These are phyloP conservation scores for Baorangia bicolor DNA, from an alignment of 768 basidiomycete species.

Conservation along the genomic window DNA sequence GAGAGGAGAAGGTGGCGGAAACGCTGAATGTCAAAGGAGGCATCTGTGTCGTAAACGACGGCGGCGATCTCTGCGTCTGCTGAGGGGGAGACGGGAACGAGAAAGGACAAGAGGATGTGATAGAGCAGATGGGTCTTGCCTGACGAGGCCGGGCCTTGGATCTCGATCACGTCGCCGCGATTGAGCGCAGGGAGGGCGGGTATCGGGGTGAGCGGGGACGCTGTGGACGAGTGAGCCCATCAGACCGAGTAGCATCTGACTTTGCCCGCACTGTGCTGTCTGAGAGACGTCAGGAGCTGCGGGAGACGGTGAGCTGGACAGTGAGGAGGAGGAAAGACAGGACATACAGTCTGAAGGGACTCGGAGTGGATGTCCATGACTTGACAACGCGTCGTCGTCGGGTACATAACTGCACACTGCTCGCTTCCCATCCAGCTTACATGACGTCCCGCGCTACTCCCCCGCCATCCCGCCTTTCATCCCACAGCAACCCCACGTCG, in stretches of 20 bases:
- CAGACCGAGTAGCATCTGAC: background rate
- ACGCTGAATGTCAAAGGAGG: conserved; percentile 56
- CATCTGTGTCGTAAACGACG: conserved; percentile 70
- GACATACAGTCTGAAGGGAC: conserved; percentile 35
- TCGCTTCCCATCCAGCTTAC: conserved; percentile 28
- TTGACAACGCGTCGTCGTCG: background rate
- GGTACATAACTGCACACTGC: conserved; percentile 1
- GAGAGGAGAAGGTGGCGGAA: conserved; percentile 51
- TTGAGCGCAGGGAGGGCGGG: conserved; percentile 32
- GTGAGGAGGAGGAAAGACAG: background rate
- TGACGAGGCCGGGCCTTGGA: conserved; percentile 71
- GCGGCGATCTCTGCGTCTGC: conserved; percentile 53
- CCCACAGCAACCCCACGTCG: conserved; percentile 40
- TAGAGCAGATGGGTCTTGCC: conserved; percentile 83
- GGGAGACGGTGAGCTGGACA: conserved; percentile 6
- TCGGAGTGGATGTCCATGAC: conserved; percentile 24
- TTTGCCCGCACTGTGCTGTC: conserved; percentile 35
- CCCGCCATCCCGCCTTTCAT: conserved; percentile 44
- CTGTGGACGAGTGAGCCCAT: conserved; percentile 34
- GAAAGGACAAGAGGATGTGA: conserved; percentile 56
- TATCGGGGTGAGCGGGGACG: conserved; percentile 20
- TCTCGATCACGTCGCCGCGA: conserved; percentile 67
- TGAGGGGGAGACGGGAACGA: conserved; percentile 45
- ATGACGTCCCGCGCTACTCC: conserved; percentile 46
- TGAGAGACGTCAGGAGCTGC: conserved; percentile 46